Base-by-base conservation (phyloP, 257 asterid genomes). In the Thymus quinquecostatus region DNA sequence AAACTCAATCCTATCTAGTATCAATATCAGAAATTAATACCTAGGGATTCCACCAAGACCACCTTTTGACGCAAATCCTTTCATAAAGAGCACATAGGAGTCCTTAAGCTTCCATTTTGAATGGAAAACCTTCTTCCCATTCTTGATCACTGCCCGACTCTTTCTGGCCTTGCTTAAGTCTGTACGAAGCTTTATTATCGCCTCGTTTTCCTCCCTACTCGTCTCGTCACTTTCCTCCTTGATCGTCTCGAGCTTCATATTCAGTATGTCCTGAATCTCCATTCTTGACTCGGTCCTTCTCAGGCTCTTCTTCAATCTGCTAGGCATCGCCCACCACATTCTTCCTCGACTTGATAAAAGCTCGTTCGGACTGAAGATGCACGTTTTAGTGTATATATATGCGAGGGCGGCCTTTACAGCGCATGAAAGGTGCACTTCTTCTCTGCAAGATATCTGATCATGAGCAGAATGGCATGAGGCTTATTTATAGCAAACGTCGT, bases 171-270 rank as follows among this genome's bases (percentile, higher is more conserved):
- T 76, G 51, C 55, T 71, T 0, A 76, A 54, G 53, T 66, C 66
- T 9, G 4, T 40, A 28, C 33, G 59, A 9, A 70, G 78, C 71
- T 75, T 65, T 3, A 59, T 28, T 7, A 63, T 6, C 21, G 73
- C 59, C 50, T 81, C 71, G 57, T 75, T 70, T 34, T 78, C 86
- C 11, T 77, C 86, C 2, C 45, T 11, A 5, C 13, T 33, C 49
- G 49, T 5, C 71, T 60, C 49, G 1, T 88, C 96, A 0, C 84
- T 79, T 56, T 89, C 91, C 73, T 91, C 97, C 60, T 70, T 53
- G 77, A 92, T 88, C 4, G 89, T 85, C 36, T 78, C 92, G 5
- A 89, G 94, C 82, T 88, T 89, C 96, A 84, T 86, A 81, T 88
- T 92, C 2, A 92, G 78, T 70, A 89, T 83, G 6, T 92, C 96